phyloP scores from a whole-genome alignment of 2,329 filamentous ascomycete species.

The Calonectria pseudoturangicola region DNA sequence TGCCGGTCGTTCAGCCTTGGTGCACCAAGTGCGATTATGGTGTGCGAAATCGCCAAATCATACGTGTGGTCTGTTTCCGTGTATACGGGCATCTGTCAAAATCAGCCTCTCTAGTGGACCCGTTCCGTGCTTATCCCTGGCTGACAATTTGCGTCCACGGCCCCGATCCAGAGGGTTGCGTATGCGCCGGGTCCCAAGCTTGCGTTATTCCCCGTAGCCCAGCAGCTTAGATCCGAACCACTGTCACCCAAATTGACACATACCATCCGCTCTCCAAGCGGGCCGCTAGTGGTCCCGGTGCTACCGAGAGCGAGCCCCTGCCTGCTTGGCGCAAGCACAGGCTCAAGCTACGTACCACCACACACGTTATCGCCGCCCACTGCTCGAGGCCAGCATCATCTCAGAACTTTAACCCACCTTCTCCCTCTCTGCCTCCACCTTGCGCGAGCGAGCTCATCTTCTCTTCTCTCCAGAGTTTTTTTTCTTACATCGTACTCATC shows the following conservation, averaged over 20 bases:
- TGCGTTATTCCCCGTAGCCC: background rate
- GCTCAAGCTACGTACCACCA: conserved; percentile 31
- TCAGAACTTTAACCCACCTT: conserved; percentile 45
- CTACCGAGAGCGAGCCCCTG: conserved; percentile 50
- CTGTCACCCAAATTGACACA: conserved; percentile 35
- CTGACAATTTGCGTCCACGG: conserved; percentile 53
- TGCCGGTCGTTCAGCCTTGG: background rate
- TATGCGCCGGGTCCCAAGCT: conserved; percentile 42
- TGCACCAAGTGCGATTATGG: conserved; percentile 28
- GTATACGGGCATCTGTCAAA: conserved; percentile 47
- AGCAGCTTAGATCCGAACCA: conserved; percentile 10
- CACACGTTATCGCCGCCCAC: conserved; percentile 21
- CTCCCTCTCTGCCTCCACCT: conserved; percentile 32
- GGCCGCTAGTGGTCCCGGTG: conserved; percentile 50
- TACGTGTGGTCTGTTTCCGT: conserved; percentile 49
- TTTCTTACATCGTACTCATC: conserved; percentile 50
- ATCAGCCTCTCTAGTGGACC: conserved; percentile 50
- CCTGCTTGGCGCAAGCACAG: conserved; percentile 46
- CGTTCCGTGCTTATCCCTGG: conserved; percentile 41
- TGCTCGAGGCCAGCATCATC: conserved; percentile 37
- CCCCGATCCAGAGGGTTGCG: conserved; percentile 46
- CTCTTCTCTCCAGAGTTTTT: conserved; percentile 28
- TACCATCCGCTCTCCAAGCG: conserved; percentile 29
- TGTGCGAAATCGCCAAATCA: conserved; percentile 42
- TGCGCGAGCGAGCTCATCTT: conserved; percentile 39